A percentile compares a stretch with the other conserved stretches of the same genome.
phyloP scores from a whole-genome alignment of 176 grass and related monocot species.

The Miscanthus lutarioriparius region DNA sequence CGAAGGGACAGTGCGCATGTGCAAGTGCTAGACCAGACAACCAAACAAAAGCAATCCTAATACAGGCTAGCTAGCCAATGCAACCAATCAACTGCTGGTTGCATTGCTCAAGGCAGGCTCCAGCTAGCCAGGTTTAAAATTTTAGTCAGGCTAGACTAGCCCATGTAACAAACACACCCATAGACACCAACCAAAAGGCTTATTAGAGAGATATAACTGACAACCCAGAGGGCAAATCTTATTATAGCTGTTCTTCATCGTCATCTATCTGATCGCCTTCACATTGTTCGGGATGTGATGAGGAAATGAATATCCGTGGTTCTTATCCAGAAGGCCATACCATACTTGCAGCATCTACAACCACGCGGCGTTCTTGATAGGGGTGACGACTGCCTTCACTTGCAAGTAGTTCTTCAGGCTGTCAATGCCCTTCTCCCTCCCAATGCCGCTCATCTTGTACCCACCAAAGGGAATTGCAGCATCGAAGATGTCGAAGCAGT shows the following conservation, averaged over 20 bases:
- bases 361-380: constrained; percentile 75
- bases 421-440: constrained; percentile 93
- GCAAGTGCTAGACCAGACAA: no score
- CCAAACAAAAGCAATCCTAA: no score
- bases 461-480: constrained; percentile 84
- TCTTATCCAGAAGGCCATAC: not conserved
- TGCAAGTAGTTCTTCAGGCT: constrained; percentile 95
- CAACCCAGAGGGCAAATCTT: constrained; percentile 26
- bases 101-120: no score
- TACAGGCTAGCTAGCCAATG: no score
- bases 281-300: not conserved
- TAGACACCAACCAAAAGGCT: constrained; percentile 13
- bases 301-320: not conserved
- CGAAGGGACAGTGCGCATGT: no score
- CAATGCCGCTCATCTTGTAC: constrained; percentile 90
- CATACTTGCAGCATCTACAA: constrained; percentile 38
- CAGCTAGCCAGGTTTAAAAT: no score
- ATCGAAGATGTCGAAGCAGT: constrained; percentile 87
- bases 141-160: no score
- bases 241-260: constrained; percentile 10
- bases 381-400: constrained; percentile 77
- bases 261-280: not conserved
- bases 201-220: constrained; percentile 29
- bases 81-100: no score
- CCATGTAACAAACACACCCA: no score